Conservation (phyloP, 768 basidiomycete genomes). For the Mrakia blollopis region DNA sequence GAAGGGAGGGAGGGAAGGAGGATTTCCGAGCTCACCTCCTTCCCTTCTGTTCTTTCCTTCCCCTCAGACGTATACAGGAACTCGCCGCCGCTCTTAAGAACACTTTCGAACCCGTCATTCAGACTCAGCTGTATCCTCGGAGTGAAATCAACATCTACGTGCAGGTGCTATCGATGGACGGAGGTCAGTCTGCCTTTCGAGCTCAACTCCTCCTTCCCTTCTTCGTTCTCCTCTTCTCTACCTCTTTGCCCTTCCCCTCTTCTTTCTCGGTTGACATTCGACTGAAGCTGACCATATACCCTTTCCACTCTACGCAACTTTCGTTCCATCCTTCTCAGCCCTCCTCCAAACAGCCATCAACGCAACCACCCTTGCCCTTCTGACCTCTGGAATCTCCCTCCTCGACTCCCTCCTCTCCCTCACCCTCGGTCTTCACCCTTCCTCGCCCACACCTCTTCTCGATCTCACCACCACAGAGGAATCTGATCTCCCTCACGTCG, state of each 20-base stretch:
- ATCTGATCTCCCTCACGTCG: conserved; percentile 78
- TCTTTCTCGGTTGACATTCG: no score
- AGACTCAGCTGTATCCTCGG: conserved; percentile 83
- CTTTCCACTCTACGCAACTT: background rate
- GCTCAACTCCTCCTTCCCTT: no score
- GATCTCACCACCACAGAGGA: conserved; percentile 89
- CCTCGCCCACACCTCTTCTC: conserved; percentile 66
- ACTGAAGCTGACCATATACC: no score
- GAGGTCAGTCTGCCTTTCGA: conserved; percentile 46
- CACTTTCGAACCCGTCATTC: conserved; percentile 93
- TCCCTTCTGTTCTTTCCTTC: conserved; percentile 22
- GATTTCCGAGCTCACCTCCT: conserved; percentile 1
- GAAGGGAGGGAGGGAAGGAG: background rate
- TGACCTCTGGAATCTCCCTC: conserved; percentile 83
- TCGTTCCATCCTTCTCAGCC: conserved; percentile 45
- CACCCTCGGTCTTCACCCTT: conserved; percentile 71
- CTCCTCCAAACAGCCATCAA: conserved; percentile 88
- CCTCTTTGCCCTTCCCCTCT: background rate
- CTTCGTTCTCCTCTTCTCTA: background rate
- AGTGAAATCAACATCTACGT: conserved; percentile 91
- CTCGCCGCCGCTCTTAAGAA: conserved; percentile 79
- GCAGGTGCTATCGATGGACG: conserved; percentile 90
- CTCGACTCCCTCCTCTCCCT: conserved; percentile 87
- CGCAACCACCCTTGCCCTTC: conserved; percentile 85
- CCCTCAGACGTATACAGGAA: conserved; percentile 72